phyloP scores from a whole-genome alignment of 2,329 filamentous ascomycete species.

The Pseudofabraea citricarpa region DNA sequence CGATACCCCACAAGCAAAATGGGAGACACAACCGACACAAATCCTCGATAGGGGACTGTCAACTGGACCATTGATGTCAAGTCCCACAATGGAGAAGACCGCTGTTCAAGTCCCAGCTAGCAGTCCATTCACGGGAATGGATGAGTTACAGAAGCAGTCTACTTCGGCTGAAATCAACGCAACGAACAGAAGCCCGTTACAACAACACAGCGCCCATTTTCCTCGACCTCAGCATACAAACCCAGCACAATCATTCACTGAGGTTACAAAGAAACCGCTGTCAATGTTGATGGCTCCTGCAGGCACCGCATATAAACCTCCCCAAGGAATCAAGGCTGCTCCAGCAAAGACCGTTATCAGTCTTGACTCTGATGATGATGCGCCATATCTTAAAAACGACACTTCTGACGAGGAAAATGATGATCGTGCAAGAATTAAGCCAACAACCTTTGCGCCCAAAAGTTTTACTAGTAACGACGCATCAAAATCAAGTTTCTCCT shows the following conservation, averaged over 20 bases:
- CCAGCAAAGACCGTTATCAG: slow-evolving; percentile 39
- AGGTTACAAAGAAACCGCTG: slow-evolving; percentile 29
- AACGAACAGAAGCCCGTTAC: not conserved
- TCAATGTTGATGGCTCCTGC: slow-evolving; percentile 67
- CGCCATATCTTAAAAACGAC: slow-evolving; percentile 54
- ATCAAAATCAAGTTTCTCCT: slow-evolving; percentile 25
- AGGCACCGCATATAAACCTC: slow-evolving; percentile 65
- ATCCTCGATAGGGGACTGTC: slow-evolving; percentile 24
- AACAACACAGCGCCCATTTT: not conserved
- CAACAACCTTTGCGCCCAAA: slow-evolving; percentile 47
- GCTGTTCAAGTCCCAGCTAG: slow-evolving; percentile 83
- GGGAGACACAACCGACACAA: slow-evolving; percentile 39
- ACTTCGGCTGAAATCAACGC: slow-evolving; percentile 9
- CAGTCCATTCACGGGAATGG: slow-evolving; percentile 50
- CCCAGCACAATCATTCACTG: slow-evolving; percentile 17
- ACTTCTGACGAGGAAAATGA: slow-evolving; percentile 57
- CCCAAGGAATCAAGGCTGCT: slow-evolving; percentile 30
- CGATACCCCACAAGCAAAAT: slow-evolving; percentile 23
- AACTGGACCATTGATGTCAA: slow-evolving; percentile 18
- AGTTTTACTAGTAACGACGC: not conserved
- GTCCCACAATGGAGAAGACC: slow-evolving; percentile 17
- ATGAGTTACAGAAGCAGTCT: slow-evolving; percentile 5
- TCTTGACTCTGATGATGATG: slow-evolving; percentile 51
- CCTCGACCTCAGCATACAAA: not conserved
- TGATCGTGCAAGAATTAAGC: slow-evolving; percentile 52